Conservation (phyloP, 805 yeast species). For the Monosporozyma unispora region DNA sequence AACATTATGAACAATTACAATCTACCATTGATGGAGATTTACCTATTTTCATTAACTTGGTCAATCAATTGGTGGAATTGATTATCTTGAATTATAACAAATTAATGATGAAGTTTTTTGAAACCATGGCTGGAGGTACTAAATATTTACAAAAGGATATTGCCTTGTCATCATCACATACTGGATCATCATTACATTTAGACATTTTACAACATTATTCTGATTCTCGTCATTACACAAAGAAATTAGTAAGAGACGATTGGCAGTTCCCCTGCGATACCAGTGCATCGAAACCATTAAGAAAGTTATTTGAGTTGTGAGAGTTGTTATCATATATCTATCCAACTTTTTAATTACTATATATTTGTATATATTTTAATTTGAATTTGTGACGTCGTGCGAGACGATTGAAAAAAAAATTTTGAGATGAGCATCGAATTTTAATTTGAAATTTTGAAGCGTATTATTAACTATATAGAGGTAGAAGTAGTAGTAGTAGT, state of each 20-base stretch:
- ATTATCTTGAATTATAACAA: slow-evolving; percentile 19
- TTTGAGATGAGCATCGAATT: slow-evolving; percentile 2
- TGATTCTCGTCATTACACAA: slow-evolving; percentile 23
- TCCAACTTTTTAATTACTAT: too few relatives aligned
- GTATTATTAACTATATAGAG: neutral
- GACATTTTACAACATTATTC: slow-evolving; percentile 32
- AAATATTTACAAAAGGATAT: slow-evolving; percentile 21
- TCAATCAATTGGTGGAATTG: slow-evolving; percentile 9
- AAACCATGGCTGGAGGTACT: slow-evolving; percentile 27
- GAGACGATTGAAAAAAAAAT: neutral
- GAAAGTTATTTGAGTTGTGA: slow-evolving; percentile 23
- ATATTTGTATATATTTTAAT: neutral
- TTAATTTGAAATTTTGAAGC: neutral
- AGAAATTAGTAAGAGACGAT: slow-evolving; percentile 24
- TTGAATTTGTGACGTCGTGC: neutral
- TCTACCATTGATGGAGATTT: slow-evolving; percentile 25
- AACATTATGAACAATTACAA: slow-evolving; percentile 24
- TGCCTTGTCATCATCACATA: slow-evolving; percentile 8
- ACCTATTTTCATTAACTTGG: slow-evolving; percentile 20
- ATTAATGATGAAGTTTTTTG: slow-evolving; percentile 24
- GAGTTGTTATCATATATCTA: too few relatives aligned
- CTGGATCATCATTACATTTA: slow-evolving; percentile 10
- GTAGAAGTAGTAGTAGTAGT: too few relatives aligned
- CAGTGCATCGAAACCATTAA: slow-evolving; percentile 17
- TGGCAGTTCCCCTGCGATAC: slow-evolving; percentile 18